A percentile compares a stretch with the other conserved stretches of the same genome.
phyloP scores from a whole-genome alignment of 306 rosid genomes.

The Casuarina equisetifolia region DNA sequence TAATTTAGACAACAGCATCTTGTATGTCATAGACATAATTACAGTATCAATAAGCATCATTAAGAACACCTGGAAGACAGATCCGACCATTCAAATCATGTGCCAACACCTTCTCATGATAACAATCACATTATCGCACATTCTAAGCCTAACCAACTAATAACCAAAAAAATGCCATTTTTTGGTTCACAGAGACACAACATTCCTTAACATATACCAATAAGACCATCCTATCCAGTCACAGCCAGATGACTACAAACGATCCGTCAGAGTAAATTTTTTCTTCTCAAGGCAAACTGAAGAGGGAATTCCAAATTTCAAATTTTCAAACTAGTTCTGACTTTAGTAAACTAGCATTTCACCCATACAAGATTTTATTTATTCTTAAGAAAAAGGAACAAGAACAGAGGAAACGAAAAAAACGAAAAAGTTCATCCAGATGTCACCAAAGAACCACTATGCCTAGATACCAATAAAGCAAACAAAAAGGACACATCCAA shows the following conservation, averaged over 20 bases:
- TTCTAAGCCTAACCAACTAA: not conserved
- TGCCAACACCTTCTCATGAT: not conserved
- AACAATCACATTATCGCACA: not conserved
- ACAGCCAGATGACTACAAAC: not conserved
- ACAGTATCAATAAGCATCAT: not conserved
- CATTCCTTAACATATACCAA: not conserved
- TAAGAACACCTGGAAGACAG: not conserved
- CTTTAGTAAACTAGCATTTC: not conserved
- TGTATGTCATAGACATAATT: not conserved
- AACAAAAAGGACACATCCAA: not conserved
- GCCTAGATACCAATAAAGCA: constrained; percentile 6
- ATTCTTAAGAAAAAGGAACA: no score
- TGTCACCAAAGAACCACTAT: not conserved
- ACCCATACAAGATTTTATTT: not conserved
- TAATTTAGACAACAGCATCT: not conserved
- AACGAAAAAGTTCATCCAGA: not conserved
- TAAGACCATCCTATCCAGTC: not conserved
- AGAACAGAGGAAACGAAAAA: not conserved
- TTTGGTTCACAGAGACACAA: not conserved
- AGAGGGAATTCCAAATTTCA: not conserved
- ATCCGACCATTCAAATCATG: not conserved
- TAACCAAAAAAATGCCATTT: not conserved
- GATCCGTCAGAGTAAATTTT: not conserved
- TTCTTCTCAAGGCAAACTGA: not conserved
- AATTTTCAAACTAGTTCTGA: not conserved